A percentile compares a stretch with the other conserved stretches of the same genome.
Evolutionary conservation across 2,329 filamentous ascomycete genomes (phyloP).

Genomic region (Taxawa tesnikishii): DNA sequence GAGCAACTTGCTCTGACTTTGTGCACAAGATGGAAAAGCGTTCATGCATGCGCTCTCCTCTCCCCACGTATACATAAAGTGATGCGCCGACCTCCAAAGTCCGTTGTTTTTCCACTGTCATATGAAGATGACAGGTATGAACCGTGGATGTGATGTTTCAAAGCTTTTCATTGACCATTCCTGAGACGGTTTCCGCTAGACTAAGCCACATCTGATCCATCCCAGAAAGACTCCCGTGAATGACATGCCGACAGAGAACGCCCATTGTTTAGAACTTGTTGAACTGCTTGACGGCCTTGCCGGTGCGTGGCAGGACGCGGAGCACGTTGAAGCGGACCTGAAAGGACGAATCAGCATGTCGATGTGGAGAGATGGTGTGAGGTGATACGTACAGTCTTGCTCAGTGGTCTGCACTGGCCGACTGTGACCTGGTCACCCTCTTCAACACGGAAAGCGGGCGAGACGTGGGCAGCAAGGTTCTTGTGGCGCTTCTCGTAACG

Average conservation of each 20-base stretch:
- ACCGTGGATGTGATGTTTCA: no score
- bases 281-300: slow-evolving; percentile 97
- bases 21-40: no score
- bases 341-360: no score
- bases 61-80: no score
- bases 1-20: no score
- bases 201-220: slow-evolving; percentile 1
- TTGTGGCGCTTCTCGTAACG: slow-evolving; percentile 99
- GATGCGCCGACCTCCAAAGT: no score
- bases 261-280: slow-evolving; percentile 73
- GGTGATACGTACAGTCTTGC: slow-evolving; percentile 81
- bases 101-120: no score
- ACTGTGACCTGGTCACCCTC: slow-evolving; percentile 99
- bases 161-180: neutral
- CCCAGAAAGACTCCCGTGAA: slow-evolving; percentile 9
- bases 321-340: slow-evolving; percentile 99
- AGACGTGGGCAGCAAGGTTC: slow-evolving; percentile 98
- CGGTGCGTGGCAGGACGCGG: slow-evolving; percentile 91
- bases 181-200: neutral
- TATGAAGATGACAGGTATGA: no score
- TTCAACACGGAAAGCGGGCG: slow-evolving; percentile 98
- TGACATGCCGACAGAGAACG: slow-evolving; percentile 1
- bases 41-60: no score
- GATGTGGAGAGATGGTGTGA: slow-evolving; percentile 3
- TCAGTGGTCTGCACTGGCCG: slow-evolving; percentile 97